Evolutionary conservation across 257 asterid species (phyloP), one percentile per base, ranked within the genome.

Genomic region (Nicotiana noctiflora): DNA sequence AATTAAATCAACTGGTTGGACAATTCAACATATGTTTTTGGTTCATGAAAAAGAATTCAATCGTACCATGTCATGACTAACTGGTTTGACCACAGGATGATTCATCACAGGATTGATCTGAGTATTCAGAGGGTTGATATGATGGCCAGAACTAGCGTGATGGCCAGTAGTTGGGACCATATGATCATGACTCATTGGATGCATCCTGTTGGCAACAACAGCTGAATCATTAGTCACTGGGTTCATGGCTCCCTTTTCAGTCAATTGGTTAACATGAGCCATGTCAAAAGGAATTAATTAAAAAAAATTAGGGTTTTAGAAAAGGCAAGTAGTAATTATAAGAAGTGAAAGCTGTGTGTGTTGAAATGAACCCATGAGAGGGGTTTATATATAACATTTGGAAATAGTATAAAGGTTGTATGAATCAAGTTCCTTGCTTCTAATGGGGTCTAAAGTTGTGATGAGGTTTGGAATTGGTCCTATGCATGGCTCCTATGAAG

Each of bases 371-470:
- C 85, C 67, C 44, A 37, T 60, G 21, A 21, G 15, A 4, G 56
- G 83, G 80, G 53, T 21, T 85, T 90, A 84, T 87, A 91, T 89
- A 90, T 90, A 79, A 79, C 57, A n/a, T 19, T 79, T 40, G 11
- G 8, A 31, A 77, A 77, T 75, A 84, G 92, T 85, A 78, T 88
- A 88, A 92, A 88, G 89, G 82, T 46, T 74, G 52, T 46, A 53
- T 83, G 95, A 86, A 92, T 88, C 89, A 56, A 80, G 87, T 86
- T 23, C 96, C 84, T 92, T 93, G 90, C 97, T 93, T 93, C 83
- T 25, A 53, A 56, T 84, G 76, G 68, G 86, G 89, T 82, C 67
- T 88, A 87, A 70, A 80, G 88, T 85, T 61, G 8, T 49, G 37
- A 21, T 67, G 83, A 77, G 86, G 87, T 87, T 88, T 85, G 87